phyloP scores from a whole-genome alignment of 768 basidiomycete species.

The Leucogyrophana mollusca region DNA sequence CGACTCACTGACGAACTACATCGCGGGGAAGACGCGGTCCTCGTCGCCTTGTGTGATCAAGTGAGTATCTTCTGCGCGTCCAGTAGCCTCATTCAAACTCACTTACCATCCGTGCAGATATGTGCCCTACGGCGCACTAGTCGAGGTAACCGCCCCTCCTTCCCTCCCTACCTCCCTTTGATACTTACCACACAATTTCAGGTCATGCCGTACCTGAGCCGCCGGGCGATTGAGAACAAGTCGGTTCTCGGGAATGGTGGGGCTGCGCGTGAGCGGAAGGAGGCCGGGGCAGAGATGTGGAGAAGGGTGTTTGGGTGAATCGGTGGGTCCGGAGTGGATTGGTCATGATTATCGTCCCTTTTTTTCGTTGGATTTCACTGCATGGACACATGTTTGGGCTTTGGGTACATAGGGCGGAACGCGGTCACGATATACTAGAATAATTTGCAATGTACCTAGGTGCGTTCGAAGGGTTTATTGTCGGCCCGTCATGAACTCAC shows the following conservation, averaged over 20 bases:
- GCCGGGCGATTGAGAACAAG: slow-evolving; percentile 93
- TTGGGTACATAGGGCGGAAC: too few relatives aligned
- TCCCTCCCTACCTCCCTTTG: background rate
- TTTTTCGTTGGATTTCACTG: too few relatives aligned
- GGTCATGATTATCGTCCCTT: too few relatives aligned
- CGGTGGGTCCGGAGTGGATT: too few relatives aligned
- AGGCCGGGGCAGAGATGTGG: slow-evolving; percentile 26
- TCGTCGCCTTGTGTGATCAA: slow-evolving; percentile 77
- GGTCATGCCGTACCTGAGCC: slow-evolving; percentile 89
- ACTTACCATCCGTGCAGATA: slow-evolving; percentile 40
- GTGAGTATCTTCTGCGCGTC: slow-evolving; percentile 30
- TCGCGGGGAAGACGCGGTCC: slow-evolving; percentile 52
- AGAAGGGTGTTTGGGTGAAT: slow-evolving; percentile 28
- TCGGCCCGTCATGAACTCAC: too few relatives aligned
- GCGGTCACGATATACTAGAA: too few relatives aligned
- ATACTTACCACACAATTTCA: slow-evolving; percentile 26
- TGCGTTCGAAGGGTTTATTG: too few relatives aligned
- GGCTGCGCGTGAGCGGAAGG: slow-evolving; percentile 42
- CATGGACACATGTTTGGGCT: too few relatives aligned
- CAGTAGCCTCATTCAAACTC: too few relatives aligned
- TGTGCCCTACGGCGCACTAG: slow-evolving; percentile 72
- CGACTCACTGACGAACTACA: slow-evolving; percentile 72
- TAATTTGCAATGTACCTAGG: too few relatives aligned
- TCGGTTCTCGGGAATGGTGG: slow-evolving; percentile 74
- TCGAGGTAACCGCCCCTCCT: slow-evolving; percentile 44